Conservation (phyloP, 768 basidiomycete genomes). For the Roridomyces roridus region DNA sequence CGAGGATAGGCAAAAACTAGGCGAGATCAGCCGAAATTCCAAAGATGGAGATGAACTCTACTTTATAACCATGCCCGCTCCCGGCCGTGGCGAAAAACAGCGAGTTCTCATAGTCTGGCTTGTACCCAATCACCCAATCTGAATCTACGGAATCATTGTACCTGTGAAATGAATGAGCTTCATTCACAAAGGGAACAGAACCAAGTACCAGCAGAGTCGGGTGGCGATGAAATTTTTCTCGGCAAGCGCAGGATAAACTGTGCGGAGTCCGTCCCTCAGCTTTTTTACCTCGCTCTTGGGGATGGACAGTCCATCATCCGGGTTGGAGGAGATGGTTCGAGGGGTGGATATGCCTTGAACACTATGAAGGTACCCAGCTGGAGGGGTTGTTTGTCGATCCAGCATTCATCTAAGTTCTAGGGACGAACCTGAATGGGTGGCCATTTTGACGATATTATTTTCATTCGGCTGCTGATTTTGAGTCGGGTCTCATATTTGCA, state of each 20-base stretch:
- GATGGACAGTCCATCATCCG: conserved; percentile 64
- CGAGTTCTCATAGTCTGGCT: conserved; percentile 54
- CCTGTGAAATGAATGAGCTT: conserved; percentile 47
- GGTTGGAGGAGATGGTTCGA: conserved; percentile 71
- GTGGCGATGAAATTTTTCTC: conserved; percentile 74
- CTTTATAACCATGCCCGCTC: conserved; percentile 90
- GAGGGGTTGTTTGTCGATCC: background rate
- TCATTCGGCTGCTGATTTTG: conserved; percentile 61
- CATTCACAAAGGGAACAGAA: conserved; percentile 16
- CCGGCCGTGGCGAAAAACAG: conserved; percentile 87
- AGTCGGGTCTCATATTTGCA: background rate
- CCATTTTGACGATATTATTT: conserved; percentile 76
- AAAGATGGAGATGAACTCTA: conserved; percentile 29
- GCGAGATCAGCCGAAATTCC: background rate
- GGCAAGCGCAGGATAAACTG: conserved; percentile 80
- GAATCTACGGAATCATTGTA: conserved; percentile 89
- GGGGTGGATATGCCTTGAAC: conserved; percentile 67
- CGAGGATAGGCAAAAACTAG: conserved; percentile 89
- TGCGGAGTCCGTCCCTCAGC: conserved; percentile 57
- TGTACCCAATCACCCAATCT: conserved; percentile 88
- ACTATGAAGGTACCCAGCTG: conserved; percentile 70
- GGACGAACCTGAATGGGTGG: conserved; percentile 56
- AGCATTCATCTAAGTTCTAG: background rate
- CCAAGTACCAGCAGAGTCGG: conserved; percentile 81
- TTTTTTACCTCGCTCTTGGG: conserved; percentile 59